Conservation (phyloP, 2,329 filamentous ascomycete genomes). For the Corynespora cassiicola region DNA sequence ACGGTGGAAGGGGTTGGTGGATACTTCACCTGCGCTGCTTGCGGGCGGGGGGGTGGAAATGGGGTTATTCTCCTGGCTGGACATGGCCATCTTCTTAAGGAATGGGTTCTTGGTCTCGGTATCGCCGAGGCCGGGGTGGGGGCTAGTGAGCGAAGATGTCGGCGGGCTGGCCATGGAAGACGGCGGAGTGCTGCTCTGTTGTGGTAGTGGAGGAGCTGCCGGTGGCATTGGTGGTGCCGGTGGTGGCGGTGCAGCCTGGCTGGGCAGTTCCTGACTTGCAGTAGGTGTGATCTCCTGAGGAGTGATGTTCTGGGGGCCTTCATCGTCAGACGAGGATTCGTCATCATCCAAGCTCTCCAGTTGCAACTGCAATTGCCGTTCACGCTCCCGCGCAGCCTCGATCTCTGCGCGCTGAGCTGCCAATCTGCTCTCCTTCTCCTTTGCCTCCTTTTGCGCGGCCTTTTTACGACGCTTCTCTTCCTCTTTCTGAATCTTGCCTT, state of each 20-base stretch:
- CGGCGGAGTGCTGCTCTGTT: slow-evolving; percentile 52
- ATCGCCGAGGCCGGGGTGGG: slow-evolving; percentile 61
- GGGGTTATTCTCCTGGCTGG: slow-evolving; percentile 60
- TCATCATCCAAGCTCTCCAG: slow-evolving; percentile 80
- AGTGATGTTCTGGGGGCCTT: slow-evolving; percentile 74
- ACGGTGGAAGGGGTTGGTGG: slow-evolving; percentile 94
- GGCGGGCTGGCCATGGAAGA: slow-evolving; percentile 54
- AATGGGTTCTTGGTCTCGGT: slow-evolving; percentile 93
- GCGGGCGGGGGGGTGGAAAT: slow-evolving; percentile 47
- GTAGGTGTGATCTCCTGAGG: slow-evolving; percentile 66
- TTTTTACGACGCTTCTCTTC: slow-evolving; percentile 95
- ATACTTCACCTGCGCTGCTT: slow-evolving; percentile 56
- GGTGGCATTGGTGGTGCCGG: slow-evolving; percentile 52
- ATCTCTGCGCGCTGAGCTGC: slow-evolving; percentile 89
- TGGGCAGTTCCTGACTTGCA: slow-evolving; percentile 61
- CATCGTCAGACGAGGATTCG: slow-evolving; percentile 74
- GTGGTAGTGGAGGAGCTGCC: slow-evolving; percentile 33
- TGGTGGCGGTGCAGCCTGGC: slow-evolving; percentile 50
- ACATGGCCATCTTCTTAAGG: slow-evolving; percentile 84
- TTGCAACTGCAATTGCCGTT: slow-evolving; percentile 87
- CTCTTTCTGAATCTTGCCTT: slow-evolving; percentile 93
- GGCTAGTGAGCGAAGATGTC: slow-evolving; percentile 57
- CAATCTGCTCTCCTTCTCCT: slow-evolving; percentile 85
- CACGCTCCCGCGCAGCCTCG: slow-evolving; percentile 86
- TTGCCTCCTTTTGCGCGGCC: slow-evolving; percentile 82